Conservation (phyloP, 306 rosid species). For the Ceratonia siliqua region DNA sequence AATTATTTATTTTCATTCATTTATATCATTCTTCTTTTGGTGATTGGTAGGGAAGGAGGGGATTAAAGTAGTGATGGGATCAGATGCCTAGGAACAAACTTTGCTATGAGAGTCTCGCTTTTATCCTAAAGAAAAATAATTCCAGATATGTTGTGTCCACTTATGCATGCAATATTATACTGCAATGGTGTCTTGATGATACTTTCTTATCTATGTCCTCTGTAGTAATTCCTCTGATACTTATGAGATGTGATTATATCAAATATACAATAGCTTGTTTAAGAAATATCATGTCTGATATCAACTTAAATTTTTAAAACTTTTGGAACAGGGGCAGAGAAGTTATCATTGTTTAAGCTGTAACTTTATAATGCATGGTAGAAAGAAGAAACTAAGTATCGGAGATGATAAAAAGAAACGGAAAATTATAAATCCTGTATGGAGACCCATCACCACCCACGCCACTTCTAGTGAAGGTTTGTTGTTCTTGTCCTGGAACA, state of each 20-base stretch:
- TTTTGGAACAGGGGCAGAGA: conserved; percentile 41
- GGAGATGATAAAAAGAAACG: conserved; percentile 42
- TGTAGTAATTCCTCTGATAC: not conserved
- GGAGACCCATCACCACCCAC: conserved; percentile 67
- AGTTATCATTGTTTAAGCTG: conserved; percentile 47
- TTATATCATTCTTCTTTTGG: too few relatives aligned
- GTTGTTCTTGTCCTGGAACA: conserved; percentile 9
- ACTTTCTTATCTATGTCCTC: not conserved
- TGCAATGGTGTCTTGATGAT: not conserved
- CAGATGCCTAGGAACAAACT: not conserved
- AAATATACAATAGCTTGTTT: not conserved
- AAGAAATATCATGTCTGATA: conserved; percentile 8
- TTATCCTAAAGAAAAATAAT: not conserved
- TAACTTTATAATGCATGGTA: conserved; percentile 49
- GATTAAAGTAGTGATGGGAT: not conserved
- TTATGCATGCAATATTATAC: conserved; percentile 12
- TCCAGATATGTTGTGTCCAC: not conserved
- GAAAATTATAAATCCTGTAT: conserved; percentile 38
- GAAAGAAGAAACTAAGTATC: conserved; percentile 43
- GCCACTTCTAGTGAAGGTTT: conserved; percentile 63
- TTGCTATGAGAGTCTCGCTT: not conserved
- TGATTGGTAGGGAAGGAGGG: too few relatives aligned
- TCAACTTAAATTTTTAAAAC: not conserved
- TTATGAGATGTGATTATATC: not conserved
- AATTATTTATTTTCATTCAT: too few relatives aligned